Conservation (phyloP, 352 stramenopile species). For the Globisporangium cederbergense region DNA sequence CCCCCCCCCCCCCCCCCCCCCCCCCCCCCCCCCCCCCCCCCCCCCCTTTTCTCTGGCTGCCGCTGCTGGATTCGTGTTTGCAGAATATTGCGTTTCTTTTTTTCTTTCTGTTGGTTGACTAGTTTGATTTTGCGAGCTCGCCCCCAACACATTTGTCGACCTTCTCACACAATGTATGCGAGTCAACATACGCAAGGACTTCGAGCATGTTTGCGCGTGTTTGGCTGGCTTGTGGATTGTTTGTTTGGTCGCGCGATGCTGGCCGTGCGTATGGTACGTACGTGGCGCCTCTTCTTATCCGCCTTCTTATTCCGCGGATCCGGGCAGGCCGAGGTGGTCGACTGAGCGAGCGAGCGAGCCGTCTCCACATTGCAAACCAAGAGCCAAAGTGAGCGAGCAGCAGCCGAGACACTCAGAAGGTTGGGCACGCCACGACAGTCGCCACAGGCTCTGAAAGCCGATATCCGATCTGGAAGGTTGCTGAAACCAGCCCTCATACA, state of each 20-base stretch:
- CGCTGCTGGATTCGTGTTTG: background rate
- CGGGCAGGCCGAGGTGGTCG: conserved; percentile 3
- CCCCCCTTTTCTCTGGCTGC: too few species aligned
- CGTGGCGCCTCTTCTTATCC: conserved; percentile 2
- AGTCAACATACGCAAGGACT: background rate
- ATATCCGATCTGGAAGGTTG: background rate
- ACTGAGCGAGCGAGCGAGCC: background rate
- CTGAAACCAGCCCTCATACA: background rate
- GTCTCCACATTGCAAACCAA: background rate
- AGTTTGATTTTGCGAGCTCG: background rate
- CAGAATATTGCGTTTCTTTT: background rate
- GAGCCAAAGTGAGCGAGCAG: conserved; percentile 2
- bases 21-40: too few species aligned
- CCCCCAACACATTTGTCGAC: too few species aligned
- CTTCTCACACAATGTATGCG: too few species aligned
- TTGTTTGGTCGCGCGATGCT: background rate
- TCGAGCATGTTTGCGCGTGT: background rate
- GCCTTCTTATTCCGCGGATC: conserved; percentile 12
- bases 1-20: too few species aligned
- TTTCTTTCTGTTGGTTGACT: background rate
- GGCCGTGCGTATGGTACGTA: background rate
- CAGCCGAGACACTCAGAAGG: background rate
- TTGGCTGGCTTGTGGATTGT: background rate
- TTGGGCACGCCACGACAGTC: conserved; percentile 4
- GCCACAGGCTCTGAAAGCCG: background rate